Percentiles rank a stretch among this genome's conserved stretches.
Evolutionary conservation across 2,329 filamentous ascomycete species (phyloP).

Genomic region (Colletotrichum incanum): DNA sequence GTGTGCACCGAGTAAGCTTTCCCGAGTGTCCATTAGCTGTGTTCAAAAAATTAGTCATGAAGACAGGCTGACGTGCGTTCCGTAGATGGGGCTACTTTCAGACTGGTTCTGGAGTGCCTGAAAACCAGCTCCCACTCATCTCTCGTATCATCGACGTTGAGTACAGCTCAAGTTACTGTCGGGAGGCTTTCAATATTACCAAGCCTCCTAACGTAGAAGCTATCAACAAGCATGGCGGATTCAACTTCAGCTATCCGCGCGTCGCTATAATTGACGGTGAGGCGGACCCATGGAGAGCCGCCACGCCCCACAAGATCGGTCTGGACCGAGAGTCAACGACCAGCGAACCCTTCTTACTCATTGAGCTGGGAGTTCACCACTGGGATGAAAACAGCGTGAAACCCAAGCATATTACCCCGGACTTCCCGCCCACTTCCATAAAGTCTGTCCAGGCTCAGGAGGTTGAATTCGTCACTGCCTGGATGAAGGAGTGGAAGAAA

Average conservation of each 20-base stretch:
- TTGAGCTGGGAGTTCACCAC: slow-evolving; percentile 83
- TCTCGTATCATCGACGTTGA: slow-evolving; percentile 79
- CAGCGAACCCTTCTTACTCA: slow-evolving; percentile 80
- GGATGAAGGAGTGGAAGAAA: slow-evolving; percentile 74
- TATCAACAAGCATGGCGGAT: slow-evolving; percentile 85
- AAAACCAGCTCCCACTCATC: slow-evolving; percentile 76
- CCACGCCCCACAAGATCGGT: slow-evolving; percentile 78
- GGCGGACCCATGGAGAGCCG: slow-evolving; percentile 84
- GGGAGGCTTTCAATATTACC: slow-evolving; percentile 79
- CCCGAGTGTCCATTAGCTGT: background rate
- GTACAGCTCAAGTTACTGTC: slow-evolving; percentile 75
- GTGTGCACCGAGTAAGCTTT: slow-evolving; percentile 67
- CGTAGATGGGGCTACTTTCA: slow-evolving; percentile 83
- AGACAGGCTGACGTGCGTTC: slow-evolving; percentile 40
- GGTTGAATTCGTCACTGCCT: slow-evolving; percentile 74
- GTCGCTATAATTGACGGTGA: slow-evolving; percentile 85
- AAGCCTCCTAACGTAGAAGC: slow-evolving; percentile 72
- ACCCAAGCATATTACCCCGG: slow-evolving; percentile 70
- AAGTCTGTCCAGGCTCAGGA: slow-evolving; percentile 72
- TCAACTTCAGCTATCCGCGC: slow-evolving; percentile 79
- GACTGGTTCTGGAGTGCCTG: slow-evolving; percentile 79
- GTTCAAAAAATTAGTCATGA: background rate
- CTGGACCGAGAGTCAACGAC: slow-evolving; percentile 72
- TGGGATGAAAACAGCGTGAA: slow-evolving; percentile 84
- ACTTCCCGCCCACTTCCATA: slow-evolving; percentile 73